Conservation (phyloP, 495 filamentous ascomycete species). For the Bacidia rubella region DNA sequence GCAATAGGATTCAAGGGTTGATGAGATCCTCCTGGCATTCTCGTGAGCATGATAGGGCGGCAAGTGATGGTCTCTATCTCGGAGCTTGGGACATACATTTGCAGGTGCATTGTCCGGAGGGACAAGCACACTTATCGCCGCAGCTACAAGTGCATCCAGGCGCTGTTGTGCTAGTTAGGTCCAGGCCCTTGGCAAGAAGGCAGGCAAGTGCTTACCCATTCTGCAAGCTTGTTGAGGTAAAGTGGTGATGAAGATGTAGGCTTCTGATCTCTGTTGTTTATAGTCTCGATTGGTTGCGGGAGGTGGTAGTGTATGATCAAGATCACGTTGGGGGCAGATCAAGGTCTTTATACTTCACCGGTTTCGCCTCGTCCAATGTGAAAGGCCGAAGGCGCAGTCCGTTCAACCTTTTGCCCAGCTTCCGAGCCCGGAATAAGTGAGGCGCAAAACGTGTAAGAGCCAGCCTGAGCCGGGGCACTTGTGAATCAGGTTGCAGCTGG, state of each 20-base stretch:
- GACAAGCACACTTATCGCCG: slow-evolving; percentile 16
- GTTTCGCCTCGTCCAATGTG: neutral
- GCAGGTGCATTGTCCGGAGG: slow-evolving; percentile 17
- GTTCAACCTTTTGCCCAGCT: neutral
- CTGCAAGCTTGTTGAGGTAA: neutral
- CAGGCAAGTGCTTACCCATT: neutral
- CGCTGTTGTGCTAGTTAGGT: slow-evolving; percentile 1
- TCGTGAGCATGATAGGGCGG: too few relatives aligned
- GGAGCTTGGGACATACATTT: slow-evolving; percentile 9
- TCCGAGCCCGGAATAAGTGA: neutral
- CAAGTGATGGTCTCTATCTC: too few relatives aligned
- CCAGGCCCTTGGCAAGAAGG: neutral
- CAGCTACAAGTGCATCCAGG: slow-evolving; percentile 20
- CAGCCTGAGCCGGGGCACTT: too few relatives aligned
- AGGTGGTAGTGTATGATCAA: too few relatives aligned
- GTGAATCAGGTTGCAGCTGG: too few relatives aligned
- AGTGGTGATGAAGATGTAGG: neutral
- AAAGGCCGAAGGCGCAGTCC: neutral
- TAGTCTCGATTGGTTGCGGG: too few relatives aligned
- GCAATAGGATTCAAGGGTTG: too few relatives aligned
- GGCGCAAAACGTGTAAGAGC: neutral
- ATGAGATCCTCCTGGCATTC: too few relatives aligned
- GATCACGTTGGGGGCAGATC: neutral
- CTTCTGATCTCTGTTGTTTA: too few relatives aligned
- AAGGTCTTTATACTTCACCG: neutral